Conservation (phyloP, 352 stramenopile species). For the Globisporangium sylvaticum region DNA sequence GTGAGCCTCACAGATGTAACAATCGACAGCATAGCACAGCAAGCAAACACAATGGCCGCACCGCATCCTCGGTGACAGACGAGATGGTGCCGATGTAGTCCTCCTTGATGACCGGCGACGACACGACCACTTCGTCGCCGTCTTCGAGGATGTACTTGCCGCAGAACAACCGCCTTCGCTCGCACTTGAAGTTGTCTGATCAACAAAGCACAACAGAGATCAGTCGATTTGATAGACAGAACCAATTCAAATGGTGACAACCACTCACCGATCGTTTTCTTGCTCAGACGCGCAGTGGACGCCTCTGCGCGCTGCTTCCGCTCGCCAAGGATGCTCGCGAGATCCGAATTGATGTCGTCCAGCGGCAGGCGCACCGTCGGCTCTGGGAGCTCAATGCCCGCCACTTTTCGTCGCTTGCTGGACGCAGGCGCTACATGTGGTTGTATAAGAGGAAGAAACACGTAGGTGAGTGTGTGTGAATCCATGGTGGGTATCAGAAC, state of each 20-base stretch:
- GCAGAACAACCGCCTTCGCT: conserved; percentile 54
- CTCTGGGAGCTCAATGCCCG: conserved; percentile 30
- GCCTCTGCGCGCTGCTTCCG: conserved; percentile 27
- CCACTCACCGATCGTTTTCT: conserved; percentile 21
- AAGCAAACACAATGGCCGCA: conserved; percentile 15
- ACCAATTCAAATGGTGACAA: background rate
- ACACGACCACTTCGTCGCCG: conserved; percentile 72
- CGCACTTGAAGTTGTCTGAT: conserved; percentile 37
- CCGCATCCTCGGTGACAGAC: conserved; percentile 67
- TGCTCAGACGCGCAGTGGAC: conserved; percentile 21
- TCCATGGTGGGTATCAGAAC: background rate
- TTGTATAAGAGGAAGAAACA: background rate
- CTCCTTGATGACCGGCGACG: conserved; percentile 55
- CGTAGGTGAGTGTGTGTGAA: background rate
- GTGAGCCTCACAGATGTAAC: background rate
- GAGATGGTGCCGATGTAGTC: conserved; percentile 77
- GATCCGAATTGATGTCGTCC: conserved; percentile 51
- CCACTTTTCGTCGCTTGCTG: conserved; percentile 47
- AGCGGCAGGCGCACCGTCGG: conserved; percentile 48
- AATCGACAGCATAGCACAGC: background rate
- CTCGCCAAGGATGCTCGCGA: conserved; percentile 44
- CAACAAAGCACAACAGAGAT: background rate
- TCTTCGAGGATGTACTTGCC: conserved; percentile 79
- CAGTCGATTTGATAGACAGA: background rate
- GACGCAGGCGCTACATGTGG: conserved; percentile 13